Evolutionary conservation across 1,139 yeast species (phyloP).

Genomic region (Casaregolazyma lundiana): DNA sequence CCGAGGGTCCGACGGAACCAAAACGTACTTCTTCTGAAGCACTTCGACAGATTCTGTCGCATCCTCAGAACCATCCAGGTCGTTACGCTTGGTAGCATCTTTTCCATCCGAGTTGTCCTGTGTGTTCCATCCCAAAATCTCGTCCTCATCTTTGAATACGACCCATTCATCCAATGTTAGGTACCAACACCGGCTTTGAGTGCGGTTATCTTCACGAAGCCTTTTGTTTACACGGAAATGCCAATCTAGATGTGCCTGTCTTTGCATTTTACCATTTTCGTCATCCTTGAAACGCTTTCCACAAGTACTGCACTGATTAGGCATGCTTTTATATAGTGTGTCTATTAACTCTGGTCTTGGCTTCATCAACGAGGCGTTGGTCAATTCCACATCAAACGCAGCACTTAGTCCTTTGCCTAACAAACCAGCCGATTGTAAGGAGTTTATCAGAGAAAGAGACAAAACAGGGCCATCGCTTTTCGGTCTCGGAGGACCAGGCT

Average conservation of each 20-base stretch:
- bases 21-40: conserved; percentile 30
- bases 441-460: conserved; percentile 17
- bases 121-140: conserved; percentile 38
- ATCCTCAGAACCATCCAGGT: conserved; percentile 12
- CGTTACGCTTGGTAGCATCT: conserved; percentile 9
- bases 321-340: conserved; percentile 52
- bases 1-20: conserved; percentile 65
- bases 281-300: conserved; percentile 77
- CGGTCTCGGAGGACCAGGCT: conserved; percentile 4
- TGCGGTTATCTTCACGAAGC: conserved; percentile 47
- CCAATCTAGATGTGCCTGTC: conserved; percentile 82
- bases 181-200: conserved; percentile 80
- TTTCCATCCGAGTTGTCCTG: conserved; percentile 9
- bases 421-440: conserved; percentile 22
- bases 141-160: conserved; percentile 60
- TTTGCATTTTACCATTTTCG: conserved; percentile 51
- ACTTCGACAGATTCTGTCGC: conserved; percentile 19
- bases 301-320: conserved; percentile 84
- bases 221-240: conserved; percentile 89
- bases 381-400: conserved; percentile 25
- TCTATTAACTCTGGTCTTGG: conserved; percentile 33
- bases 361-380: conserved; percentile 27
- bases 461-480: conserved; percentile 8
- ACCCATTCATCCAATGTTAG: conserved; percentile 72
- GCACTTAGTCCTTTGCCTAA: conserved; percentile 13